A percentile compares a stretch with the other conserved stretches of the same genome.
phyloP scores from a whole-genome alignment of 495 filamentous ascomycete species.

The Penicillium ucsense region DNA sequence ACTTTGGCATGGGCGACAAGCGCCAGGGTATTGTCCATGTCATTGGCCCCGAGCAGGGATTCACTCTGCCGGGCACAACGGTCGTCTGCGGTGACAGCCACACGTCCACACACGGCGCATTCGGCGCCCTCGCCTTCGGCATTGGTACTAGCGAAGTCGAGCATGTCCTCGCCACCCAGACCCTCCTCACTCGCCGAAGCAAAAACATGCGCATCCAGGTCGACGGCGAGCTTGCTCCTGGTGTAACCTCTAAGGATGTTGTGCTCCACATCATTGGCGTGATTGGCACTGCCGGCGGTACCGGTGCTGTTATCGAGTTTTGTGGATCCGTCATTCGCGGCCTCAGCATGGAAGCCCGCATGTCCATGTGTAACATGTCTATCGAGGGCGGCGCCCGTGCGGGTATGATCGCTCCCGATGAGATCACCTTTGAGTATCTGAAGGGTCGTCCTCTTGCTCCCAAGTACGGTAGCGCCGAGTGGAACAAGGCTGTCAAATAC shows the following conservation, averaged over 20 bases:
- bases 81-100: constrained; percentile 97
- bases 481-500: constrained; percentile 81
- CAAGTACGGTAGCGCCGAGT: constrained; percentile 70
- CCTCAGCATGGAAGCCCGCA: constrained; percentile 93
- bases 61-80: constrained; percentile 94
- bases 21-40: constrained; percentile 97
- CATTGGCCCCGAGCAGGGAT: constrained; percentile 98
- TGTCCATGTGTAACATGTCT: constrained; percentile 99
- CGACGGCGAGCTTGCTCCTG: constrained; percentile 79
- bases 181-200: constrained; percentile 83
- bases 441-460: constrained; percentile 84
- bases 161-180: constrained; percentile 95
- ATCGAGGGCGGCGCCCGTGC: constrained; percentile 94
- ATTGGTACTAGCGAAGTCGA: constrained; percentile 98
- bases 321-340: constrained; percentile 83
- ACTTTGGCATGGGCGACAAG: constrained; percentile 94
- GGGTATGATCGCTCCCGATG: constrained; percentile 92
- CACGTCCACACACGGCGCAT: constrained; percentile 95
- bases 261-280: constrained; percentile 88
- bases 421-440: constrained; percentile 90
- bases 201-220: constrained; percentile 99
- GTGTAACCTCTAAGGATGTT: constrained; percentile 94
- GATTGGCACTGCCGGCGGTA: constrained; percentile 93
- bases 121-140: constrained; percentile 90
- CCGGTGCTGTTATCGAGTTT: constrained; percentile 91